Evolutionary conservation across 2,329 filamentous ascomycete genomes (phyloP).

Genomic region (Ascochyta viciae-villosae): DNA sequence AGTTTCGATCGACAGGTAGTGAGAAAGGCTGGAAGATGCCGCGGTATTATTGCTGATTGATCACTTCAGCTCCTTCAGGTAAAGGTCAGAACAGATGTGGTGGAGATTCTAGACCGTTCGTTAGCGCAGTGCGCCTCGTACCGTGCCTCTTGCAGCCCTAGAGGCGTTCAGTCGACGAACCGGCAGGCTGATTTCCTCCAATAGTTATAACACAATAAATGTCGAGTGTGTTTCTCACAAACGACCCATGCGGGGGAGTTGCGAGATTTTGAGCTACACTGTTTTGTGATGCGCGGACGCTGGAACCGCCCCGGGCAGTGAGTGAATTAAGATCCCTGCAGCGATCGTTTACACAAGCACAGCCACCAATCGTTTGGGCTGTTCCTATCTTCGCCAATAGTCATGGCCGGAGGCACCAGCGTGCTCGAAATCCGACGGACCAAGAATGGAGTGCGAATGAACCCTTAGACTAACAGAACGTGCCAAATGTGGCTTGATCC

Average conservation of each 20-base stretch:
- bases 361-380: background rate
- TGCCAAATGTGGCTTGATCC: conserved; percentile 12
- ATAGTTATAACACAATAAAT: background rate
- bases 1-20: background rate
- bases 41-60: background rate
- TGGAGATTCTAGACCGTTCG: conserved; percentile 15
- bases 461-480: conserved; percentile 1
- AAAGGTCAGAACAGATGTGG: conserved; percentile 1
- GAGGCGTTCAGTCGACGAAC: background rate
- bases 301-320: background rate
- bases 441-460: conserved; percentile 1
- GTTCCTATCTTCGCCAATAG: background rate
- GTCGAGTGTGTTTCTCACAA: background rate
- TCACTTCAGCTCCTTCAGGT: conserved; percentile 2
- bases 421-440: background rate
- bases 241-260: background rate
- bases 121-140: conserved; percentile 12
- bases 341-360: conserved; percentile 15
- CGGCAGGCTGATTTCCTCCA: conserved; percentile 3
- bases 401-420: background rate
- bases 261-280: background rate
- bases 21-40: background rate
- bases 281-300: background rate
- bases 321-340: conserved; percentile 11
- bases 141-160: background rate